These are phyloP conservation scores for Candida jianshihensis DNA, from an alignment of 805 yeast genomes.

Conservation along the genomic window DNA sequence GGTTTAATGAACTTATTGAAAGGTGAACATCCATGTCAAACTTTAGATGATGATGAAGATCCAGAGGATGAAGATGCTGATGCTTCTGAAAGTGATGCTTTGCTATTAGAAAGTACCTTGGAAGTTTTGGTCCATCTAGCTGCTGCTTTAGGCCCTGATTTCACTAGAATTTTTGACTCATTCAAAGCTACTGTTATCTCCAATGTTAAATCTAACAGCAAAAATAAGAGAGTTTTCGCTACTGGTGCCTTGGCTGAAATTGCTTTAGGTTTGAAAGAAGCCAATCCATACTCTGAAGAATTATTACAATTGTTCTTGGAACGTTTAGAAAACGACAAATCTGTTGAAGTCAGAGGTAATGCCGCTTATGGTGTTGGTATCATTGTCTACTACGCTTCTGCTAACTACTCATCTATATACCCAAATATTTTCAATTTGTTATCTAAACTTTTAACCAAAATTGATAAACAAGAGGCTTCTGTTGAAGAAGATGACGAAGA, in stretches of 20 bases:
- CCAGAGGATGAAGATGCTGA: constrained; percentile 51
- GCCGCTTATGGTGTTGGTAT: constrained; percentile 96
- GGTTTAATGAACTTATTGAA: constrained; percentile 68
- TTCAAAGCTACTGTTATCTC: constrained; percentile 59
- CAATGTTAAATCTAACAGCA: constrained; percentile 54
- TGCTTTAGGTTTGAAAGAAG: constrained; percentile 60
- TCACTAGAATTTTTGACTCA: constrained; percentile 61
- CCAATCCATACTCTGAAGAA: constrained; percentile 61
- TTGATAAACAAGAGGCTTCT: constrained; percentile 58
- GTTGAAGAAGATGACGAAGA: constrained; percentile 63
- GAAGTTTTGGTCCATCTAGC: constrained; percentile 81
- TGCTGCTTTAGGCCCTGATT: constrained; percentile 70
- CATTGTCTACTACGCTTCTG: constrained; percentile 40
- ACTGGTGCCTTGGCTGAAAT: constrained; percentile 91
- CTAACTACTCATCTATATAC: constrained; percentile 48
- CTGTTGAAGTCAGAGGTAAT: constrained; percentile 85
- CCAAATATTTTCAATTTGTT: constrained; percentile 60
- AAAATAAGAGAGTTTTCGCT: constrained; percentile 72
- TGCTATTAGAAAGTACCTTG: constrained; percentile 75
- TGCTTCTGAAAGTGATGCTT: constrained; percentile 54
- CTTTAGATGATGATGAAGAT: constrained; percentile 62
- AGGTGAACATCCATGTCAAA: constrained; percentile 81
- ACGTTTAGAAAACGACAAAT: constrained; percentile 65
- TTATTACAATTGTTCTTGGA: constrained; percentile 63
- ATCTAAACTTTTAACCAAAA: constrained; percentile 69